Percentiles rank a stretch among this genome's conserved stretches.
These are phyloP conservation scores for Stephanodiscus triporus DNA, from an alignment of 108 stramenopile genomes.

Conservation along the genomic window DNA sequence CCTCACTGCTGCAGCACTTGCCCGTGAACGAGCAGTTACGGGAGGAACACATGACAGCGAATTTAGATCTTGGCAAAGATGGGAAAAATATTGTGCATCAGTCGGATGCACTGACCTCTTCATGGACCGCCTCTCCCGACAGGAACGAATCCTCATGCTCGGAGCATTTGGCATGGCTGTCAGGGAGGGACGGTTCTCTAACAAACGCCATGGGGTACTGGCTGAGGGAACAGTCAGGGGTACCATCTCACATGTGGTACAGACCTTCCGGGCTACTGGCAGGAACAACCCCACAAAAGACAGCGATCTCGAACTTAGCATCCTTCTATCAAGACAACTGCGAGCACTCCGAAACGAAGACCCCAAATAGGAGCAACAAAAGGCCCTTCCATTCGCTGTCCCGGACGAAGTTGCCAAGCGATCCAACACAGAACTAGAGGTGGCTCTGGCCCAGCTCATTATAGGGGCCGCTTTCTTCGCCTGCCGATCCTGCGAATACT, in stretches of 20 bases:
- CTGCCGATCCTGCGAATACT: constrained; percentile 20
- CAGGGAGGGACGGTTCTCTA: constrained; percentile 5
- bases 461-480: constrained; percentile 13
- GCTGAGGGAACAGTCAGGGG: constrained; percentile 11
- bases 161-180: constrained; percentile 8
- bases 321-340: neutral
- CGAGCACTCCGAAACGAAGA: neutral
- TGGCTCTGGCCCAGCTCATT: constrained; percentile 9
- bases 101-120: neutral
- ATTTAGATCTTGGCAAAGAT: neutral
- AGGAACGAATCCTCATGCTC: neutral
- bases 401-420: constrained; percentile 7
- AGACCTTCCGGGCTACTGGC: no score
- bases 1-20: no score
- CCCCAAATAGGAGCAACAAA: neutral
- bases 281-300: neutral
- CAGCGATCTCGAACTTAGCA: neutral
- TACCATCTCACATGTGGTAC: neutral
- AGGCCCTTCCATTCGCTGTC: neutral
- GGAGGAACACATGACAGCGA: neutral
- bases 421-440: neutral
- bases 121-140: neutral
- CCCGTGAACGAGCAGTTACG: no score
- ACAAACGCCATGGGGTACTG: constrained; percentile 9
- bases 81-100: neutral